Conservation (phyloP, 2,329 filamentous ascomycete species). For the Ophiosphaerella herpotricha region DNA sequence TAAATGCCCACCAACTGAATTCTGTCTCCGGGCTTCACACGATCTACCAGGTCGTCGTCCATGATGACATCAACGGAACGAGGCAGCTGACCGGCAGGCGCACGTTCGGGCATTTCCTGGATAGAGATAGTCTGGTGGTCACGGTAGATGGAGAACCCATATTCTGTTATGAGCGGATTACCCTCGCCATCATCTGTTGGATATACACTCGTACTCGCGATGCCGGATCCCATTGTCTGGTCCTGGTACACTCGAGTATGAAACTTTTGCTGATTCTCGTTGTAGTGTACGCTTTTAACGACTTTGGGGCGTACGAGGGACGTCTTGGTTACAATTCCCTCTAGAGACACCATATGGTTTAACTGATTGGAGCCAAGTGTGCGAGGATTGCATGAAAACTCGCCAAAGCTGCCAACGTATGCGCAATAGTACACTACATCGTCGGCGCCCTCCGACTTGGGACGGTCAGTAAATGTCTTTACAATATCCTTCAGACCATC, state of each 20-base stretch:
- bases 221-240: constrained; percentile 91
- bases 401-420: constrained; percentile 94
- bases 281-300: constrained; percentile 98
- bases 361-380: constrained; percentile 87
- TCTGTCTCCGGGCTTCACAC: constrained; percentile 91
- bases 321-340: constrained; percentile 96
- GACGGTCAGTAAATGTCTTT: constrained; percentile 74
- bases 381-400: constrained; percentile 91
- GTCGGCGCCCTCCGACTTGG: constrained; percentile 73
- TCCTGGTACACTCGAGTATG: constrained; percentile 90
- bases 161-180: constrained; percentile 92
- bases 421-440: constrained; percentile 92
- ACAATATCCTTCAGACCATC: constrained; percentile 87
- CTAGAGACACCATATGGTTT: constrained; percentile 95
- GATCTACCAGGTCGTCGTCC: constrained; percentile 94
- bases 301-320: constrained; percentile 95
- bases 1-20: constrained; percentile 98
- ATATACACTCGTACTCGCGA: constrained; percentile 88
- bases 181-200: constrained; percentile 92
- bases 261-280: constrained; percentile 83
- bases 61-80: constrained; percentile 95
- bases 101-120: constrained; percentile 98
- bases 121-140: constrained; percentile 98
- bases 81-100: constrained; percentile 91
- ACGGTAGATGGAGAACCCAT: constrained; percentile 92